Conservation (phyloP, 2,329 filamentous ascomycete species). For the Penicillium brevicompactum region DNA sequence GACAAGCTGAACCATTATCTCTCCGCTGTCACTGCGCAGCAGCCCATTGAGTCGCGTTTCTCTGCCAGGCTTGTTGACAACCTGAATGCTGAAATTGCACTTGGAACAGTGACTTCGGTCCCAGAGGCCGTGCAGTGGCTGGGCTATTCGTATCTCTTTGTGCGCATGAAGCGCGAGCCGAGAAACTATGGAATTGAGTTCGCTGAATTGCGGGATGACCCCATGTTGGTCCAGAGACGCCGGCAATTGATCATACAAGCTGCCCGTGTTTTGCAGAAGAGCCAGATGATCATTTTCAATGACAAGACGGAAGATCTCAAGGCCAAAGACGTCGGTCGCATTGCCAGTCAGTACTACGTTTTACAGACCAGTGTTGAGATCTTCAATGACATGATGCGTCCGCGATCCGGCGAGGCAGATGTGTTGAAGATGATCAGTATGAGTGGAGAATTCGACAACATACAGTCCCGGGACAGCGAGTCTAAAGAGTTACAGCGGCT, state of each 20-base stretch:
- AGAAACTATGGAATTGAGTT: slow-evolving; percentile 94
- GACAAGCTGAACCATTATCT: slow-evolving; percentile 91
- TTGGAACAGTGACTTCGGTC: slow-evolving; percentile 94
- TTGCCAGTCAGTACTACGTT: slow-evolving; percentile 97
- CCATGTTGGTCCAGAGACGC: slow-evolving; percentile 80
- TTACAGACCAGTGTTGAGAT: slow-evolving; percentile 91
- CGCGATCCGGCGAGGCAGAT: slow-evolving; percentile 83
- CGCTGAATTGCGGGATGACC: slow-evolving; percentile 86
- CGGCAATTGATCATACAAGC: slow-evolving; percentile 86
- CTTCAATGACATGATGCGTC: slow-evolving; percentile 93
- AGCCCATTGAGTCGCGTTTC: slow-evolving; percentile 96
- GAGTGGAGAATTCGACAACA: slow-evolving; percentile 97
- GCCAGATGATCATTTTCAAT: slow-evolving; percentile 99
- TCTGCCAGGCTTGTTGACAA: slow-evolving; percentile 94
- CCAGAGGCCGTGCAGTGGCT: slow-evolving; percentile 95
- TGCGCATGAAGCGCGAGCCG: slow-evolving; percentile 91
- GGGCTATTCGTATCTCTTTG: slow-evolving; percentile 95
- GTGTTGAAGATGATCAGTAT: slow-evolving; percentile 95
- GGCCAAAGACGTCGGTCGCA: slow-evolving; percentile 92
- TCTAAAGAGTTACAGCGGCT: slow-evolving; percentile 80
- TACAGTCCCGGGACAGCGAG: slow-evolving; percentile 88
- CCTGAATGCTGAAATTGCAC: slow-evolving; percentile 87
- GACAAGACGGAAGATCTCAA: slow-evolving; percentile 89
- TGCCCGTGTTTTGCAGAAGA: slow-evolving; percentile 81
- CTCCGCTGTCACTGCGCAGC: slow-evolving; percentile 88